Evolutionary conservation across 768 basidiomycete species (phyloP).

Genomic region (Kwoniella europaea): DNA sequence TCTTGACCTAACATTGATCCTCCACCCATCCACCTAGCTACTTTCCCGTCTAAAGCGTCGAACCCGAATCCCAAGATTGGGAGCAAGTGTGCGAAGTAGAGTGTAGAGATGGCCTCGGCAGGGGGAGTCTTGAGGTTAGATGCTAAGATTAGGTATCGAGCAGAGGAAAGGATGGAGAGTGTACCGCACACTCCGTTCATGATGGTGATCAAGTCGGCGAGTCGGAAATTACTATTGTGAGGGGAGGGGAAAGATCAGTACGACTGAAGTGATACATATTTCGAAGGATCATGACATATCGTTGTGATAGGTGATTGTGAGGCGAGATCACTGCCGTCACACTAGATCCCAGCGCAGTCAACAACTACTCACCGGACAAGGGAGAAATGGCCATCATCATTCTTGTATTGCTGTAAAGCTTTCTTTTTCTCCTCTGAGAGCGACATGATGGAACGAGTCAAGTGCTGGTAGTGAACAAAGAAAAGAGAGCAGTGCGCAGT

Average conservation of each 20-base stretch:
- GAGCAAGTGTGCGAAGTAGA: slow-evolving; percentile 76
- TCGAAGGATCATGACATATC: background rate
- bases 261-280: background rate
- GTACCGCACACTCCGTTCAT: slow-evolving; percentile 99
- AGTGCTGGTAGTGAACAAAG: background rate
- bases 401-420: slow-evolving; percentile 62
- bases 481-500: background rate
- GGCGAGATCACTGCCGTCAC: background rate
- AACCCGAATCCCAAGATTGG: slow-evolving; percentile 95
- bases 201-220: slow-evolving; percentile 96
- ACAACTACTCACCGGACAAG: slow-evolving; percentile 76
- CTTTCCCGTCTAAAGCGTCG: slow-evolving; percentile 96
- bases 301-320: background rate
- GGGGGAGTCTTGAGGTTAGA: slow-evolving; percentile 89
- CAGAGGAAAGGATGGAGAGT: slow-evolving; percentile 91
- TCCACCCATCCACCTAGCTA: slow-evolving; percentile 95
- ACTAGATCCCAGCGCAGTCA: background rate
- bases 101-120: slow-evolving; percentile 78
- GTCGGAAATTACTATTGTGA: slow-evolving; percentile 83
- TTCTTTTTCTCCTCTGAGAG: slow-evolving; percentile 54
- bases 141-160: slow-evolving; percentile 79
- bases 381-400: slow-evolving; percentile 94
- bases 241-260: background rate
- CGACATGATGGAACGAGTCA: slow-evolving; percentile 12
- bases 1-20: slow-evolving; percentile 96